Conservation (phyloP, 2,329 filamentous ascomycete species). For the Fusarium sp. region DNA sequence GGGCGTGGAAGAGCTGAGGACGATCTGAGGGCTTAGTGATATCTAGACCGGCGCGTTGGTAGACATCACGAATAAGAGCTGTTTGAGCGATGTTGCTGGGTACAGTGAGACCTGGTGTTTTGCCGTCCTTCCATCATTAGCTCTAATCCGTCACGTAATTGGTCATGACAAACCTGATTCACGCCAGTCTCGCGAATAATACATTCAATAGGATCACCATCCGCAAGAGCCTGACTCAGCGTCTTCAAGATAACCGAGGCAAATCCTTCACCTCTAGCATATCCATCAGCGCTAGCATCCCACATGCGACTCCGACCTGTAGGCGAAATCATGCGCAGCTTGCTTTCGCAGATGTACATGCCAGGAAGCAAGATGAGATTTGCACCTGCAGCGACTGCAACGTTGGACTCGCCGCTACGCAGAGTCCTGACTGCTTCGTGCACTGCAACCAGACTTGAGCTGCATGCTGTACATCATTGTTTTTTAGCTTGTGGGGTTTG, state of each 20-base stretch:
- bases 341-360: conserved; percentile 6
- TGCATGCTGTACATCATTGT: background rate
- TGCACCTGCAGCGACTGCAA: conserved; percentile 16
- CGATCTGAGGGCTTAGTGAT: background rate
- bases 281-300: conserved; percentile 16
- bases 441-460: conserved; percentile 14
- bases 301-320: conserved; percentile 12
- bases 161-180: background rate
- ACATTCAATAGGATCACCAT: background rate
- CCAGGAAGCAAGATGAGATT: conserved; percentile 18
- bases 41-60: background rate
- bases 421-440: conserved; percentile 17
- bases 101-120: background rate
- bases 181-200: conserved; percentile 6
- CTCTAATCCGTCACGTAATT: too few relatives aligned
- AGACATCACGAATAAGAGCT: background rate
- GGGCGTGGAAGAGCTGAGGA: conserved; percentile 12
- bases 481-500: background rate
- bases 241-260: conserved; percentile 21
- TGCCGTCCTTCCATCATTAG: background rate
- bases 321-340: conserved; percentile 11
- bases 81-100: background rate
- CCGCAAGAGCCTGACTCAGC: background rate
- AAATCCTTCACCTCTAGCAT: conserved; percentile 29
- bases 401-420: conserved; percentile 8